These are phyloP conservation scores for Phytophthora niederhauseri DNA, from an alignment of 352 stramenopile genomes.

Conservation along the genomic window DNA sequence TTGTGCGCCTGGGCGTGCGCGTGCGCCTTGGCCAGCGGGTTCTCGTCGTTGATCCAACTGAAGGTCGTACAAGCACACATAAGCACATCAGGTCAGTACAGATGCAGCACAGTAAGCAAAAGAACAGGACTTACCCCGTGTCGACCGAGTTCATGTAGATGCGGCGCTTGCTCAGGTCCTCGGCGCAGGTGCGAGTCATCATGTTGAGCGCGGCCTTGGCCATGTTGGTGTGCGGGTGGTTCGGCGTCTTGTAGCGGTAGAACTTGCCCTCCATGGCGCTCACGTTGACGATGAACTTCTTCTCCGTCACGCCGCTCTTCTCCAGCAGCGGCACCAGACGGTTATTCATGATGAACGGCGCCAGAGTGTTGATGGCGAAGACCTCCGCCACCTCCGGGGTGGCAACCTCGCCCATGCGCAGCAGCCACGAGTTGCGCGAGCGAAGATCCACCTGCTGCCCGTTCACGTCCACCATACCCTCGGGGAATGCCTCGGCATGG, in stretches of 20 bases:
- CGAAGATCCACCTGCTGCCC: conserved; percentile 96
- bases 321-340: conserved; percentile 92
- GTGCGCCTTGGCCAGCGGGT: conserved; percentile 94
- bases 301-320: conserved; percentile 53
- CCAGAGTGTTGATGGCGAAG: conserved; percentile 96
- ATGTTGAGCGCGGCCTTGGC: conserved; percentile 98
- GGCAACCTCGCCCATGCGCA: conserved; percentile 95
- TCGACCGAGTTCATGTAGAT: conserved; percentile 99
- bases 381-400: conserved; percentile 88
- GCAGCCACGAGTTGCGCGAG: conserved; percentile 95
- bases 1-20: conserved; percentile 92
- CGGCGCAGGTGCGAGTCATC: conserved; percentile 97
- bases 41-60: conserved; percentile 99
- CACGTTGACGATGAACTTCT: conserved; percentile 97
- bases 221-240: conserved; percentile 99
- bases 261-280: conserved; percentile 99
- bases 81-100: conserved; percentile 3
- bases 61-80: background rate
- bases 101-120: background rate
- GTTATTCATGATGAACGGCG: conserved; percentile 98
- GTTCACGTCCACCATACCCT: conserved; percentile 94
- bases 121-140: conserved; percentile 77
- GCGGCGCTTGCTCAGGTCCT: conserved; percentile 93
- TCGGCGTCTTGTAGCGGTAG: conserved; percentile 97
- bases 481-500: conserved; percentile 61